Evolutionary conservation across 768 basidiomycete genomes (phyloP), one percentile per base, ranked within the genome.

Genomic region (Antrodiella citrinella): DNA sequence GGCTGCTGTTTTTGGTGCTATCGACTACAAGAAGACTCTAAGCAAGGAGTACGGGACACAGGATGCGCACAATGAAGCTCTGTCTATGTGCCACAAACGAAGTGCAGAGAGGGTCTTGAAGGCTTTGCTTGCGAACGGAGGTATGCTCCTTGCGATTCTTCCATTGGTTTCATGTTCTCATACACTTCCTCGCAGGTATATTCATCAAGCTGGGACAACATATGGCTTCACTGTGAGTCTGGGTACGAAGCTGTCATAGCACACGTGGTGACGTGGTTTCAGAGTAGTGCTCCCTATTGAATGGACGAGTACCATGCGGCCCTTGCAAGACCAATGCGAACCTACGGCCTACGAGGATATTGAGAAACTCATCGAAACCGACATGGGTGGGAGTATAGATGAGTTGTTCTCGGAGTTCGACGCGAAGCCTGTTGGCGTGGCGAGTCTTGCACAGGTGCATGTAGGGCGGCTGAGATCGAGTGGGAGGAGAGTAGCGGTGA

Each of bases 371-470:
- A 86, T 98, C 65, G 57, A 82, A 15, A 70, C 74, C 7, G 96
- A 98, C 63, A 84, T 92, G 65, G 91, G 87, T 4, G 63, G 67
- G 35, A 72, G 80, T 0, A 76, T 96, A 30, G 70, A 74, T 1
- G 85, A 88, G 18, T 65, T 92, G 25, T 97, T 98, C 59, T 79
- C 81, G 11, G 80, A 91, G 52, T 95, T 98, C 61, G 82, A 96
- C 57, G 81, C 82, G 3, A 70, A 73, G 15, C 96, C 96, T 4
- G 89, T 98, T 42, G 96, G 96, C 2, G 92, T 97, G 13, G 96
- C 96, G 11, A 95, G 91, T 59, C 68, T 97, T 30, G 96, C 96
- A 4, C 96, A 99, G 66, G 96, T 98, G 13, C 96, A 98, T 66
- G 77, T 86, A 18, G 96, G 83, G 3, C 77, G 67, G 12, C 82